Evolutionary conservation across 176 grass and related monocot genomes (phyloP).

Genomic region (Musa itinerans): DNA sequence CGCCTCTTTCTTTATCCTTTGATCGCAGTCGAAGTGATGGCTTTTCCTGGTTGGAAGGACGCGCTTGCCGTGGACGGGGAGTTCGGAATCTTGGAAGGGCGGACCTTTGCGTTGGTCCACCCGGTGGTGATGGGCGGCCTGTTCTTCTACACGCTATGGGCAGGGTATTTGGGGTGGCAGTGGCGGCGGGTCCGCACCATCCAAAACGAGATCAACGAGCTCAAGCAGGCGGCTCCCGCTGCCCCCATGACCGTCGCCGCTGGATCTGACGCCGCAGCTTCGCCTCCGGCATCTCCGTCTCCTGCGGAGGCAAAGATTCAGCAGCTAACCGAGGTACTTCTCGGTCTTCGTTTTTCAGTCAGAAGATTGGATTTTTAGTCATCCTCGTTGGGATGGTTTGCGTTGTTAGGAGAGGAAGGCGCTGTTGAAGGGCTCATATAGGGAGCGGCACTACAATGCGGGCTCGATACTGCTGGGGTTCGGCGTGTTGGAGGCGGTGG

Average conservation of each 20-base stretch:
- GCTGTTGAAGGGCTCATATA: slow-evolving; percentile 56
- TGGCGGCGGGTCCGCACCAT: slow-evolving; percentile 79
- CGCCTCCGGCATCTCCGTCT: slow-evolving; percentile 18
- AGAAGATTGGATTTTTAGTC: neutral
- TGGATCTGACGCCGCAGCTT: neutral
- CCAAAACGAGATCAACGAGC: slow-evolving; percentile 77
- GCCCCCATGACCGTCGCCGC: slow-evolving; percentile 32
- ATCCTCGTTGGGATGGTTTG: neutral
- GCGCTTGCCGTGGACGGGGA: slow-evolving; percentile 57
- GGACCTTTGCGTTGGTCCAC: slow-evolving; percentile 62
- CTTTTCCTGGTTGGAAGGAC: slow-evolving; percentile 17
- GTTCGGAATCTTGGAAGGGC: slow-evolving; percentile 76
- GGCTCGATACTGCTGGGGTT: slow-evolving; percentile 79
- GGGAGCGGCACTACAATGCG: slow-evolving; percentile 74
- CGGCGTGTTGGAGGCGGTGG: slow-evolving; percentile 58
- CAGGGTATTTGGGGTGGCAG: slow-evolving; percentile 86
- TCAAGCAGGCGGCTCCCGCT: slow-evolving; percentile 54
- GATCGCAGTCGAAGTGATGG: neutral
- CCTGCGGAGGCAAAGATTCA: slow-evolving; percentile 55
- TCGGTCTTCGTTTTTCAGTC: neutral
- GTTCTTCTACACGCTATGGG: slow-evolving; percentile 83
- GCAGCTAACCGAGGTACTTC: slow-evolving; percentile 47
- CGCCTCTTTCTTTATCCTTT: neutral
- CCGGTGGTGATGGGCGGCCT: slow-evolving; percentile 70
- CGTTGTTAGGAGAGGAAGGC: slow-evolving; percentile 55